Conservation (phyloP, 306 rosid genomes). For the Morella rubra region DNA sequence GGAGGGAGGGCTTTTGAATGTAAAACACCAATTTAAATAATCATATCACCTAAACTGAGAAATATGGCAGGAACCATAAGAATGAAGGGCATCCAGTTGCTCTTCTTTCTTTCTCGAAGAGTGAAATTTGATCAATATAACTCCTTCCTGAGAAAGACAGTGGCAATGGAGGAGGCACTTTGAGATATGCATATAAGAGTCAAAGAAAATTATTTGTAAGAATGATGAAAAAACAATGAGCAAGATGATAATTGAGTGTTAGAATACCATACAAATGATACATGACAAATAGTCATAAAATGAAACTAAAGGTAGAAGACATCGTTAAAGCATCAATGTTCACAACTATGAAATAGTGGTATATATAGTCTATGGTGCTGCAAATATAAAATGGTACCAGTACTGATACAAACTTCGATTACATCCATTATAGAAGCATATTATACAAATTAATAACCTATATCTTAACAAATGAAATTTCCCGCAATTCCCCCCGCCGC, state of each 20-base stretch:
- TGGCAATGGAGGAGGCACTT: conserved; percentile 94
- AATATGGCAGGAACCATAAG: conserved; percentile 52
- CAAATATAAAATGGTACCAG: no score
- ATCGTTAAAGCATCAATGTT: no score
- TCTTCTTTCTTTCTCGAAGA: conserved; percentile 63
- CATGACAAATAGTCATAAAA: neutral
- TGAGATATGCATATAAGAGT: conserved; percentile 49
- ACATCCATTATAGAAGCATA: no score
- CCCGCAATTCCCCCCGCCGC: no score
- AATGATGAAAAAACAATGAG: conserved; percentile 13
- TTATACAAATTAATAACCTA: no score
- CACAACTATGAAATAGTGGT: no score
- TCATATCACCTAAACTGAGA: conserved; percentile 55
- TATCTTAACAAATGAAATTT: no score
- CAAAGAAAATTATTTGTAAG: conserved; percentile 38
- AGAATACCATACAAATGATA: conserved; percentile 8
- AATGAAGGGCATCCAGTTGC: conserved; percentile 78
- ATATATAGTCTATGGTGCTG: no score
- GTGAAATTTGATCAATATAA: conserved; percentile 50
- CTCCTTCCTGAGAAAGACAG: conserved; percentile 91
- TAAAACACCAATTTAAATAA: neutral
- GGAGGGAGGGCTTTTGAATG: no score
- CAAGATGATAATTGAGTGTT: neutral
- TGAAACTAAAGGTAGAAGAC: neutral
- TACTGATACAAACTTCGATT: no score